Base-by-base conservation (phyloP, 1,284 basidiomycete species). In the Cystobasidium pallidum region DNA sequence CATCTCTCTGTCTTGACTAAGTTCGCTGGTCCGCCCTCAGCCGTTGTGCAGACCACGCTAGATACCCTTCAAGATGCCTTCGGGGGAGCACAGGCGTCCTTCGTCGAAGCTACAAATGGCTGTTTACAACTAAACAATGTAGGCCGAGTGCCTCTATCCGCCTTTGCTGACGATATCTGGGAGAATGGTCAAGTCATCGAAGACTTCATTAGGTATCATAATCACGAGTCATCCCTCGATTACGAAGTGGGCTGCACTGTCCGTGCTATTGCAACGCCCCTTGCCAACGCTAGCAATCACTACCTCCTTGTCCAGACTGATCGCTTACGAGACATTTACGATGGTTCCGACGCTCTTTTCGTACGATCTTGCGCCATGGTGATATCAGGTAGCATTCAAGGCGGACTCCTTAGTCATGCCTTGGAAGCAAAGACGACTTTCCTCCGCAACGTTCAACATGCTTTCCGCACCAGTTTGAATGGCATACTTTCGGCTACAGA, bases 401-500 rank as follows among this genome's bases (percentile, higher is more conserved):
- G 34, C 19, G 36, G 55, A 3, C 36, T 57, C 0, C 36, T 68
- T 4, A 3, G 55, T 1, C 36, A 57, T 28, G 52, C 54, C 4
- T 17, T 58, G n/a, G 66, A 68, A 21, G 41, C 52, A 15, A 68
- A 68, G 26, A 43, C 32, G 8, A 28, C 54, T 2, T 68, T 68
- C 36, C 39, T 68, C 2, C 10, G 66, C 4, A 57, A 68, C 8
- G 66, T 59, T 17, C 66, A 68, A 34, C 66, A 68, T 68, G 52
- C 66, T 54, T 57, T 68, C 36, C 17, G 66, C 3, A 68, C 66
- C 3, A 57, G 52, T 39, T 24, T 68, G 24, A 68, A 68, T 49
- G 66, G 66, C 0, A 58, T 68, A 10, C 66, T 68, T 0, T 68
- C 66, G 21, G 66, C 66, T 7, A 57, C 66, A n/a, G 66, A 68